Evolutionary conservation across 1,284 basidiomycete genomes (phyloP), one percentile per base, ranked within the genome.

Genomic region (Ceratobasidium papillatum): DNA sequence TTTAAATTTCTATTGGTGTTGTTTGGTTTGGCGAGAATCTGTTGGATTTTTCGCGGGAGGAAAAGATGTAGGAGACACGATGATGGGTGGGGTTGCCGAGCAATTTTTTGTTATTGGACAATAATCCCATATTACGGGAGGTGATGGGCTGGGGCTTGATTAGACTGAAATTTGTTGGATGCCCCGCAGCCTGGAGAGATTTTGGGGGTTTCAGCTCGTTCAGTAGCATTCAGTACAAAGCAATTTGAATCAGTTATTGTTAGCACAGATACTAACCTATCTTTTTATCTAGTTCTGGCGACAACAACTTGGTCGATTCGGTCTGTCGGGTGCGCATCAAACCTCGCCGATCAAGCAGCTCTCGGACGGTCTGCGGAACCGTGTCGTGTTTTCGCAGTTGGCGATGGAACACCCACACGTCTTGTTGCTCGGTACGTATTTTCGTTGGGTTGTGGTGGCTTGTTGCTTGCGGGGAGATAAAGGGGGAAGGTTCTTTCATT

Each of bases 331-430:
- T 64, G 81, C 92, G 7, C 98, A 99, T 85, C 98, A 99, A 82
- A 96, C 95, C 19, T 87, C 91, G 77, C 91, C 95, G 64, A 99
- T 99, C 86, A 92, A 87, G 80, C 94, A 95, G 82, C 87, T 95
- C 58, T 98, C 95, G n/a, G 97, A 99, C 80, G 98, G 97, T 81
- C 85, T 99, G 79, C 89, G 96, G 78, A 99, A 99, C 85, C 92
- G 94, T 75, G 94, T 96, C 75, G 94, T 96, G 34, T 97, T 97
- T 81, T 91, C 95, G 41, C 94, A 96, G 82, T 86, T 97, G 17
- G 89, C 95, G 43, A 94, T 99, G 92, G 96, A 98, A 82, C 92
- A 95, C 82, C 94, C 94, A 56, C 94, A 96, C 82, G 90, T 97
- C 80, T 86, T 97, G 47, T 86, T 97, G 25, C 88, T 97, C 73